A percentile compares a stretch with the other conserved stretches of the same genome.
These are phyloP conservation scores for Arthroderma sp. DNA, from an alignment of 2,329 filamentous ascomycete genomes.

Conservation along the genomic window DNA sequence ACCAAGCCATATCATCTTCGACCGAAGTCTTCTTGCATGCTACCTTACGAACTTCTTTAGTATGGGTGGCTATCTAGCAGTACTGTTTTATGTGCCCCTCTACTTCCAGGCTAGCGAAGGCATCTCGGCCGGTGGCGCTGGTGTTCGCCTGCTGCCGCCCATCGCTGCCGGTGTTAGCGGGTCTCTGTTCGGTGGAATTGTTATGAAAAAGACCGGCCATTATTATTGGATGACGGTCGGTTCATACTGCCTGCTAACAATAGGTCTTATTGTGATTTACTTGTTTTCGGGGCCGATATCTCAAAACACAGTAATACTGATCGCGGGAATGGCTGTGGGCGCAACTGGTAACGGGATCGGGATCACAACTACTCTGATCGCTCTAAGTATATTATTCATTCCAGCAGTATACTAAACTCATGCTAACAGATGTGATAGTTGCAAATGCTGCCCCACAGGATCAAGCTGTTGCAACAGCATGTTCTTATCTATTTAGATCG, in stretches of 20 bases:
- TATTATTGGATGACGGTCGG: constrained; percentile 57
- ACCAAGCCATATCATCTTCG: constrained; percentile 59
- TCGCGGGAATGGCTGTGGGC: constrained; percentile 43
- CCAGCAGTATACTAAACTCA: not conserved
- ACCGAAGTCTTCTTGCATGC: constrained; percentile 51
- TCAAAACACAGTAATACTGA: constrained; percentile 39
- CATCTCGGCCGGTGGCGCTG: constrained; percentile 49
- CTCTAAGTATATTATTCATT: constrained; percentile 35
- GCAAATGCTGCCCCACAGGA: constrained; percentile 55
- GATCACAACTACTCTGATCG: constrained; percentile 59
- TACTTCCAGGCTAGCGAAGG: constrained; percentile 63
- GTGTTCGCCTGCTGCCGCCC: constrained; percentile 52
- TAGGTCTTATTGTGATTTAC: constrained; percentile 44
- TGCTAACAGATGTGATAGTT: constrained; percentile 28
- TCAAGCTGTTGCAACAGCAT: constrained; percentile 62
- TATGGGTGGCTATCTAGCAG: constrained; percentile 46
- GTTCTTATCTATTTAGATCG: constrained; percentile 67
- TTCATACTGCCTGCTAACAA: constrained; percentile 40
- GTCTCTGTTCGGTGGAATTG: constrained; percentile 49
- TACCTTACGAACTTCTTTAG: constrained; percentile 63
- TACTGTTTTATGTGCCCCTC: constrained; percentile 61
- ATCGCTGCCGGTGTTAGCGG: constrained; percentile 51
- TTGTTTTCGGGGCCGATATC: constrained; percentile 43
- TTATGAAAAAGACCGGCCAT: constrained; percentile 57
- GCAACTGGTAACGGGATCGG: constrained; percentile 45